phyloP scores from a whole-genome alignment of 306 rosid genomes.

The Luffa aegyptiaca region DNA sequence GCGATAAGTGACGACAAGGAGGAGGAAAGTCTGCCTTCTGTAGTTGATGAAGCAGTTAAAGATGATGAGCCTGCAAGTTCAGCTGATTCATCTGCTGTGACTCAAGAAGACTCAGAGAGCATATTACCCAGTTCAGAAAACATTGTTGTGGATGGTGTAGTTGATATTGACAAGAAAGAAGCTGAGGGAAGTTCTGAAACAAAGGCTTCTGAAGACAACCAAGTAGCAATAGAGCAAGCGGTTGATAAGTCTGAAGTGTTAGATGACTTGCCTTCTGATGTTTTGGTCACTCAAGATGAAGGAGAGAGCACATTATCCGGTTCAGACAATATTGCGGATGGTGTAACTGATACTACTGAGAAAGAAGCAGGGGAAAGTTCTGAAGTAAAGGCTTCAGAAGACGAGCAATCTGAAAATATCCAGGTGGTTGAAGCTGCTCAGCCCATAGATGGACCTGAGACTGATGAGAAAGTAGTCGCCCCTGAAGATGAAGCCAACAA shows the following conservation, averaged over 20 bases:
- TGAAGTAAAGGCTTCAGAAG: not conserved
- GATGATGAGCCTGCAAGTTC: constrained; percentile 22
- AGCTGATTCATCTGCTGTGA: constrained; percentile 22
- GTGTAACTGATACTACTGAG: not conserved
- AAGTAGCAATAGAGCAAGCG: constrained; percentile 11
- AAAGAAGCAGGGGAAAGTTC: constrained; percentile 3
- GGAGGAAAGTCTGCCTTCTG: constrained; percentile 23
- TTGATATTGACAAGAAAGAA: constrained; percentile 24
- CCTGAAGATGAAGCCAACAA: constrained; percentile 25
- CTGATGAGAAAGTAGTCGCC: constrained; percentile 18
- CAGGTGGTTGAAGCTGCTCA: not conserved
- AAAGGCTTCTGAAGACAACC: constrained; percentile 17
- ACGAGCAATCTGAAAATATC: not conserved
- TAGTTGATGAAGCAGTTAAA: constrained; percentile 20
- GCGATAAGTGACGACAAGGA: constrained; percentile 12
- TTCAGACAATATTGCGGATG: not conserved
- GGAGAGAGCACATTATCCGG: not conserved
- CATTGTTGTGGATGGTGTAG: constrained; percentile 15
- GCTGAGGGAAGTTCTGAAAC: constrained; percentile 28
- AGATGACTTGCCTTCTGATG: constrained; percentile 13
- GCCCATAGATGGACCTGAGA: constrained; percentile 27
- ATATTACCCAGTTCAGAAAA: constrained; percentile 15
- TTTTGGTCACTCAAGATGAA: not conserved
- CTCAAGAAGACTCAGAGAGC: constrained; percentile 11
- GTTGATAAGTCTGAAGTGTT: constrained; percentile 17